Conservation (phyloP, 2,329 filamentous ascomycete genomes). For the Ophiostoma sp. region DNA sequence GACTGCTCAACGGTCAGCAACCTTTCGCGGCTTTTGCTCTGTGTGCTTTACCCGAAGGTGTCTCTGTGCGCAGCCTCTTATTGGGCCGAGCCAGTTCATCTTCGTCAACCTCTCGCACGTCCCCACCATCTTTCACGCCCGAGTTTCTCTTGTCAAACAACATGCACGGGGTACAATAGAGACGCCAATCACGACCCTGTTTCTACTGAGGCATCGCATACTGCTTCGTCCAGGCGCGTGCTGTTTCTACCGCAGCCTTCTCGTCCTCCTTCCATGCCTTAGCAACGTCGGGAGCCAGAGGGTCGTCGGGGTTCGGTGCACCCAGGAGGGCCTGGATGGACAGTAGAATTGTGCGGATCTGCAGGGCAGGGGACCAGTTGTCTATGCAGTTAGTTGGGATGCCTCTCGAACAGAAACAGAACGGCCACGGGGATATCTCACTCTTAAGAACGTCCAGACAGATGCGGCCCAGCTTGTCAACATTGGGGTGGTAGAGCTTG, state of each 20-base stretch:
- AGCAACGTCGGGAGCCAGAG: constrained; percentile 94
- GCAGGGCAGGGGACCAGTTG: constrained; percentile 97
- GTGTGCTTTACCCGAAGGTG: neutral
- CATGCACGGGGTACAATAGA: neutral
- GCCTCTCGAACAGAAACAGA: neutral
- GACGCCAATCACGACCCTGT: neutral
- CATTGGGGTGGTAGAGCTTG: constrained; percentile 99
- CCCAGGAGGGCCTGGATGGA: constrained; percentile 96
- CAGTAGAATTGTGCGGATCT: constrained; percentile 96
- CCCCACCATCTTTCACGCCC: no score
- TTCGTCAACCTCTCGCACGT: neutral
- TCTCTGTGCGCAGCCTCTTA: neutral
- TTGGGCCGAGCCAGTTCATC: neutral
- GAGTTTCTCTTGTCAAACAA: neutral
- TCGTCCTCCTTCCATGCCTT: constrained; percentile 98
- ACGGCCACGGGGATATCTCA: constrained; percentile 33
- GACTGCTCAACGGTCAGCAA: no score
- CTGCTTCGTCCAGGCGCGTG: constrained; percentile 82
- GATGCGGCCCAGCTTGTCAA: constrained; percentile 94
- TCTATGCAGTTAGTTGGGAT: constrained; percentile 47
- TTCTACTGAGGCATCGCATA: constrained; percentile 59
- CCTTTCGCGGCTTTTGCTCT: neutral
- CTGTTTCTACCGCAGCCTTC: constrained; percentile 83
- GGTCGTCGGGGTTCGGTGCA: constrained; percentile 95
- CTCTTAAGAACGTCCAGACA: constrained; percentile 97